phyloP scores from a whole-genome alignment of 2,329 filamentous ascomycete genomes.

The Ciborinia camelliae region DNA sequence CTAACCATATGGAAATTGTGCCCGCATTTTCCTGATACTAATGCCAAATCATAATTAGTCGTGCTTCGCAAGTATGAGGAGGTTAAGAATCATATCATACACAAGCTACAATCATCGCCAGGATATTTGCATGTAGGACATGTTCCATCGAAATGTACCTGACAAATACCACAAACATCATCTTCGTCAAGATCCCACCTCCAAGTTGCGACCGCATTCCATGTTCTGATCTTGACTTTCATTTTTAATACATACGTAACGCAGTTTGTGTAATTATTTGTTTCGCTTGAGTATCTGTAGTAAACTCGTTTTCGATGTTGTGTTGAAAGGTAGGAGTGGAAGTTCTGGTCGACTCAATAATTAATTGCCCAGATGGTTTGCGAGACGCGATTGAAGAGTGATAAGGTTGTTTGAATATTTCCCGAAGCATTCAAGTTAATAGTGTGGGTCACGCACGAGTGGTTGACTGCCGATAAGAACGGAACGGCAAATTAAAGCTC shows the following conservation, averaged over 20 bases:
- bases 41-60: slow-evolving; percentile 2
- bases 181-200: slow-evolving; percentile 96
- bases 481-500: not conserved
- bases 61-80: not conserved
- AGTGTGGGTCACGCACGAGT: too few relatives aligned
- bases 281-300: not conserved
- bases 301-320: not conserved
- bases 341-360: not conserved
- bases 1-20: slow-evolving; percentile 96
- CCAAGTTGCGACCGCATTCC: slow-evolving; percentile 95
- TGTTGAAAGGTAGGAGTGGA: not conserved
- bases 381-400: too few relatives aligned
- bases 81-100: slow-evolving; percentile 57
- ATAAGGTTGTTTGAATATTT: too few relatives aligned
- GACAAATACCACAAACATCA: slow-evolving; percentile 97
- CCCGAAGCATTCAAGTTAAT: too few relatives aligned
- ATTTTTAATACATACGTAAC: slow-evolving; percentile 46
- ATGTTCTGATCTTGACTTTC: slow-evolving; percentile 93
- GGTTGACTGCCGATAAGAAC: too few relatives aligned
- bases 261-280: not conserved
- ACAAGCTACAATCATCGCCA: slow-evolving; percentile 88
- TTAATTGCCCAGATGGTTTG: too few relatives aligned
- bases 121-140: slow-evolving; percentile 98
- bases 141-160: slow-evolving; percentile 95
- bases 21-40: slow-evolving; percentile 93